These are phyloP conservation scores for Asclepias syriaca DNA, from an alignment of 257 asterid genomes.

Conservation along the genomic window DNA sequence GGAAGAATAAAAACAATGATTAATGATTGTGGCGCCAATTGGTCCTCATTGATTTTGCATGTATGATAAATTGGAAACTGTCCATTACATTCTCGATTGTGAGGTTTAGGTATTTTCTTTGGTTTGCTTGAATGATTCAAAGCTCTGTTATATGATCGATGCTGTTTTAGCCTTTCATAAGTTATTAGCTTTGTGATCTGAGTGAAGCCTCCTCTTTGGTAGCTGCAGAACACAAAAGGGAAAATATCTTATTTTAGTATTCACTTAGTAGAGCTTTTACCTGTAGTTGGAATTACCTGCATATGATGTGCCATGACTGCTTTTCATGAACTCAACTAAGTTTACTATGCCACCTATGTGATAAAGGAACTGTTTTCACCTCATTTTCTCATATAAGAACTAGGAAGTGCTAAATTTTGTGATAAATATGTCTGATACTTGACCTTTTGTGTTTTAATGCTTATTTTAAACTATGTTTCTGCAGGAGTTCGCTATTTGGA, in stretches of 20 bases:
- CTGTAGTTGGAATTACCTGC: not conserved
- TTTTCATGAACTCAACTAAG: not conserved
- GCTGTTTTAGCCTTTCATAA: not conserved
- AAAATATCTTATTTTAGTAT: not conserved
- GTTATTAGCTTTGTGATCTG: too few species aligned
- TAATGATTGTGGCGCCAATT: not conserved
- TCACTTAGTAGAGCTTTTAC: not conserved
- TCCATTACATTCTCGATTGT: not conserved
- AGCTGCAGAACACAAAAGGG: not conserved
- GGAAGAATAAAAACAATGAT: not conserved
- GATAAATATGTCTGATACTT: not conserved
- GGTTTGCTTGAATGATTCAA: not conserved
- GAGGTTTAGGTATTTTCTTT: not conserved
- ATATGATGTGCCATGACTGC: not conserved
- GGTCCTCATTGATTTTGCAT: not conserved
- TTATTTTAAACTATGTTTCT: constrained; percentile 13
- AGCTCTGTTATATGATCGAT: not conserved
- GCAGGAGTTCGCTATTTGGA: constrained; percentile 98
- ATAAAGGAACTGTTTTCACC: not conserved
- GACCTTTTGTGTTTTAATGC: not conserved
- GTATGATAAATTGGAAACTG: not conserved
- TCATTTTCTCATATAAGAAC: not conserved
- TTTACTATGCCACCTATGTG: not conserved
- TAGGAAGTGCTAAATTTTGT: not conserved
- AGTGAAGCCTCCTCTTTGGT: not conserved